A percentile compares a stretch with the other conserved stretches of the same genome.
Conservation (phyloP, 495 filamentous ascomycete species). For the Aspergillus nidulans region DNA sequence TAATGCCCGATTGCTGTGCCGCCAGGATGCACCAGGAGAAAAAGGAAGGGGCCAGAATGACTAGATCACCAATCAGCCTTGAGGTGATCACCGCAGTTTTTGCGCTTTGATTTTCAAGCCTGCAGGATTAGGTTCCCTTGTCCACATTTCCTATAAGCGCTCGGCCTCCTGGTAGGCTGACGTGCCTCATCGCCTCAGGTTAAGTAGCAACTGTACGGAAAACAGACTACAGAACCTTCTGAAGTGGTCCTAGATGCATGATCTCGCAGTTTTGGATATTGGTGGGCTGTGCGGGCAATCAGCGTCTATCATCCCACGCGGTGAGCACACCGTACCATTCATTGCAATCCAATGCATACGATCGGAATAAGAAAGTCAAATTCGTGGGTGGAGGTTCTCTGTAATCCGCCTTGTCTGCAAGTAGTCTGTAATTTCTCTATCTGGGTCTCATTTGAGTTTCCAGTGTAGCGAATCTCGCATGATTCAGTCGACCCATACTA, state of each 20-base stretch:
- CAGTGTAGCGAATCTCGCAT: background rate
- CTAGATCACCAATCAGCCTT: constrained; percentile 13
- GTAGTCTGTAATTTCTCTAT: background rate
- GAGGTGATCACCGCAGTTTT: constrained; percentile 7
- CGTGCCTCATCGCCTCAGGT: constrained; percentile 10
- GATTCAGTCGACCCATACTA: background rate
- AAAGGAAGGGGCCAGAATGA: constrained; percentile 7
- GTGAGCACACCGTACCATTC: constrained; percentile 3
- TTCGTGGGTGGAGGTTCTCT: background rate
- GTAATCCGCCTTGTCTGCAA: background rate
- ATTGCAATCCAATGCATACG: background rate
- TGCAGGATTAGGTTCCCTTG: constrained; percentile 8
- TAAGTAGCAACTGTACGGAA: background rate
- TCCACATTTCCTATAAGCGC: background rate
- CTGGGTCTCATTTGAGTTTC: background rate
- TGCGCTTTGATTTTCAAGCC: constrained; percentile 14
- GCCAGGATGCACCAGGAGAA: constrained; percentile 10
- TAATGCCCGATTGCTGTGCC: constrained; percentile 30
- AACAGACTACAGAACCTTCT: background rate
- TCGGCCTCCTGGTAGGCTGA: constrained; percentile 4
- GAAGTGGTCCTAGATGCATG: background rate
- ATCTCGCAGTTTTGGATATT: background rate
- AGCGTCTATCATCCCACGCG: constrained; percentile 9
- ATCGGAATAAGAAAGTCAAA: constrained; percentile 1
- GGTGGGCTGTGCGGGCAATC: constrained; percentile 7